These are phyloP conservation scores for Colletotrichum salicis DNA, from an alignment of 2,329 filamentous ascomycete genomes.

Conservation along the genomic window DNA sequence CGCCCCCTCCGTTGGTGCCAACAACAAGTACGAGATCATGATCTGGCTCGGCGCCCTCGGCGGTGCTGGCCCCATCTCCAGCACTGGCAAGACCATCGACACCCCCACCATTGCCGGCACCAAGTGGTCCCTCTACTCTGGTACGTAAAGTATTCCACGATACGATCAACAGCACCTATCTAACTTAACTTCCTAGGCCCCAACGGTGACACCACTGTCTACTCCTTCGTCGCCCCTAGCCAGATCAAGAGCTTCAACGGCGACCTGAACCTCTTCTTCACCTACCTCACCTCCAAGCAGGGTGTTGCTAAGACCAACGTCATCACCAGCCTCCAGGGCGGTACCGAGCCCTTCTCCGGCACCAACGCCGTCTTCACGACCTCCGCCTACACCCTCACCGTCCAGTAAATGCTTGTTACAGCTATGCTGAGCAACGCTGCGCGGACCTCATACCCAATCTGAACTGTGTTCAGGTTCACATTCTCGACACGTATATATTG, in stretches of 20 bases:
- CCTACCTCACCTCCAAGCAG: conserved; percentile 60
- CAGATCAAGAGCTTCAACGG: conserved; percentile 61
- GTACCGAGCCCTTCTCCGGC: conserved; percentile 67
- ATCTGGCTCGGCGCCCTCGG: conserved; percentile 40
- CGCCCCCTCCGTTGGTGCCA: conserved; percentile 52
- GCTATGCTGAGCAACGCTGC: background rate
- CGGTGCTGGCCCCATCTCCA: conserved; percentile 45
- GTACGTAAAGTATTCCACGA: background rate
- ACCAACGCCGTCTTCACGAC: conserved; percentile 45
- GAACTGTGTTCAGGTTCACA: background rate
- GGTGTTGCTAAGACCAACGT: conserved; percentile 61
- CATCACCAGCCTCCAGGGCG: conserved; percentile 62
- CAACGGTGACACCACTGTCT: conserved; percentile 68
- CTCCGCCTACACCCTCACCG: conserved; percentile 24
- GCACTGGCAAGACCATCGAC: conserved; percentile 61
- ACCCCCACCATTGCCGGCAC: conserved; percentile 63
- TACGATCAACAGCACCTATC: background rate
- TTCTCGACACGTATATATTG: background rate
- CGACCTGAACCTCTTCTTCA: conserved; percentile 66
- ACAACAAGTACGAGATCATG: conserved; percentile 55
- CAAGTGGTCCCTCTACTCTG: conserved; percentile 62
- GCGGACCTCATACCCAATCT: background rate
- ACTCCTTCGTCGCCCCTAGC: conserved; percentile 56
- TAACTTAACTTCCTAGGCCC: conserved; percentile 48
- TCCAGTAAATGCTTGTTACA: background rate